Conservation (phyloP, 805 yeast genomes). For the Ogataea haglerorum region DNA sequence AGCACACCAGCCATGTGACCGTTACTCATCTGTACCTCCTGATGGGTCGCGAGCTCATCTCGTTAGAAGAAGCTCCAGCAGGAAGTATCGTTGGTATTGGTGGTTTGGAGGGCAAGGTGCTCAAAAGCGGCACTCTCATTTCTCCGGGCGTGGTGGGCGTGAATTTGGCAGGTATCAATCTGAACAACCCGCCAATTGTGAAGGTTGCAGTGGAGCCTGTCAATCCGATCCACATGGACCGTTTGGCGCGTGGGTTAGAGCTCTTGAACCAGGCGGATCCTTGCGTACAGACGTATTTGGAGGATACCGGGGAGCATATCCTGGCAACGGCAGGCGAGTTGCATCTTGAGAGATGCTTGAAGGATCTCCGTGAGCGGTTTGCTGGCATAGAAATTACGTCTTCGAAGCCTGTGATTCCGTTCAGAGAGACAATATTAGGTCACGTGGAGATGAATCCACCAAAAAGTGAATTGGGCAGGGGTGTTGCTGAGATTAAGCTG, state of each 20-base stretch:
- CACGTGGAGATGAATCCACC: conserved; percentile 47
- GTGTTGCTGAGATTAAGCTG: conserved; percentile 46
- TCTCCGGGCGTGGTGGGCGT: conserved; percentile 57
- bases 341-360: conserved; percentile 90
- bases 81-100: conserved; percentile 95
- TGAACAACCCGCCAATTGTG: conserved; percentile 85
- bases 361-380: conserved; percentile 85
- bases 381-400: conserved; percentile 85
- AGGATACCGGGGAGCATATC: conserved; percentile 90
- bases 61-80: conserved; percentile 80
- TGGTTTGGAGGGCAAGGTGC: conserved; percentile 76
- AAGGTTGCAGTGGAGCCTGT: conserved; percentile 95
- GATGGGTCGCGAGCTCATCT: conserved; percentile 89
- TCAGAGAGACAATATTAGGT: conserved; percentile 72
- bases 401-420: conserved; percentile 93
- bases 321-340: conserved; percentile 95
- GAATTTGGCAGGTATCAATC: conserved; percentile 72
- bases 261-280: conserved; percentile 88
- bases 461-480: conserved; percentile 46
- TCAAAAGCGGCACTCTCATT: conserved; percentile 84
- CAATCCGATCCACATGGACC: conserved; percentile 74
- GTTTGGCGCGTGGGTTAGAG: conserved; percentile 73
- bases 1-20: conserved; percentile 53
- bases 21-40: conserved; percentile 71
- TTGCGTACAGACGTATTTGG: conserved; percentile 80